Conservation (phyloP, 805 yeast species). For the Metschnikowia koreensis region DNA sequence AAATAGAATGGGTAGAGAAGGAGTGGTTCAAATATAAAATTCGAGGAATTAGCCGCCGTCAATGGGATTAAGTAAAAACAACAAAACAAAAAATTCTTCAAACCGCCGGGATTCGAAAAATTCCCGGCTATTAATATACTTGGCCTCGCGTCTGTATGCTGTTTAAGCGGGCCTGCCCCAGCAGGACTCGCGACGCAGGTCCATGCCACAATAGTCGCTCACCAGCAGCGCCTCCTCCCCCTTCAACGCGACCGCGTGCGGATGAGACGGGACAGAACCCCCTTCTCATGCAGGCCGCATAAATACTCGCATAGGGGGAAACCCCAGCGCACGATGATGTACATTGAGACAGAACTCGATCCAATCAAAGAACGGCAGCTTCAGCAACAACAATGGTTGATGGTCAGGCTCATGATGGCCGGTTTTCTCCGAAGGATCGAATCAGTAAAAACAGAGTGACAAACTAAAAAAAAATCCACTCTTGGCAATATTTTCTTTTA, state of each 20-base stretch:
- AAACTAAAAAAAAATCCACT: too few relatives aligned
- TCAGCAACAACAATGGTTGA: not conserved
- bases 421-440: not conserved
- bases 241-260: constrained; percentile 6
- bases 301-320: not conserved
- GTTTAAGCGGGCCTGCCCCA: constrained; percentile 1
- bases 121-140: constrained; percentile 6
- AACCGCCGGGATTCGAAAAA: not conserved
- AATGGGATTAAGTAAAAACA: not conserved
- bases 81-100: not conserved
- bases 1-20: not conserved
- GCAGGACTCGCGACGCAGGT: constrained; percentile 10
- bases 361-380: not conserved
- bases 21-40: not conserved
- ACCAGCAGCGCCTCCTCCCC: constrained; percentile 2
- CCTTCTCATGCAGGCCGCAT: constrained; percentile 1
- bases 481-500: not conserved
- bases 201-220: constrained; percentile 5
- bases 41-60: not conserved
- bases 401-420: not conserved
- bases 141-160: constrained; percentile 2
- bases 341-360: not conserved
- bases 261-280: not conserved
- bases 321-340: not conserved
- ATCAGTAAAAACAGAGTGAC: not conserved